Evolutionary conservation across 768 basidiomycete genomes (phyloP), one percentile per base, ranked within the genome.

Genomic region (Candolleomyces efflorescens): DNA sequence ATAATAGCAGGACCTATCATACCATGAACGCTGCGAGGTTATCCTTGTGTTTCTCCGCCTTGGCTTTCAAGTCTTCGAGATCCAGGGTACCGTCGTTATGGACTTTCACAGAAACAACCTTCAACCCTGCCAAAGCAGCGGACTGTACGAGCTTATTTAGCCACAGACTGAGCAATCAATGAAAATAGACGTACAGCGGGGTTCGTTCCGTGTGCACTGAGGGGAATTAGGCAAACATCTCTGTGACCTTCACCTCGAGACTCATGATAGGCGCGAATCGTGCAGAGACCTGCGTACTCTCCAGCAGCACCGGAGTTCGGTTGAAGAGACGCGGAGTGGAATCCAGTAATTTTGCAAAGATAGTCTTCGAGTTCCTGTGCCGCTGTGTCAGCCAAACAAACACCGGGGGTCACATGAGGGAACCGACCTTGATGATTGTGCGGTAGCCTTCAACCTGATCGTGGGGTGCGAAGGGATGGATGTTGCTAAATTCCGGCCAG

Each of bases 291-390:
- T 32, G 97, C 84, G 65, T 95, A 99, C 75, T 99, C 97, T 24
- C 97, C 97, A 59, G 94, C 92, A 17, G 97, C 97, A 45, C 97
- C 97, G 13, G 97, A 98, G 73, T 99, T 99, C 37, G 97, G 97
- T 69, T 99, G 97, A n/a, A 99, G 81, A 0, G 93, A 95, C 59
- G 94, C 93, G 18, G 94, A 86, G 62, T 92, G 83, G 76, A 98
- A 97, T n/a, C 97, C 97, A 12, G 97, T 98, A 59, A 98, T 92
- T 66, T 82, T 89, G 79, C 92, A 92, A 6, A 99, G 79, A 75
- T 98, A 92, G 20, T 79, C 73, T 69, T 96, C 94, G 56, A 99
- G 78, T 77, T 98, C 97, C 90, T 93, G 18, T 44, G 17, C 10
- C 12, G 26, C 12, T 26, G 46, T 5, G 32, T 37, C 11, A 54